Conservation (phyloP, 495 filamentous ascomycete species). For the Aspergillus bertholletiae region DNA sequence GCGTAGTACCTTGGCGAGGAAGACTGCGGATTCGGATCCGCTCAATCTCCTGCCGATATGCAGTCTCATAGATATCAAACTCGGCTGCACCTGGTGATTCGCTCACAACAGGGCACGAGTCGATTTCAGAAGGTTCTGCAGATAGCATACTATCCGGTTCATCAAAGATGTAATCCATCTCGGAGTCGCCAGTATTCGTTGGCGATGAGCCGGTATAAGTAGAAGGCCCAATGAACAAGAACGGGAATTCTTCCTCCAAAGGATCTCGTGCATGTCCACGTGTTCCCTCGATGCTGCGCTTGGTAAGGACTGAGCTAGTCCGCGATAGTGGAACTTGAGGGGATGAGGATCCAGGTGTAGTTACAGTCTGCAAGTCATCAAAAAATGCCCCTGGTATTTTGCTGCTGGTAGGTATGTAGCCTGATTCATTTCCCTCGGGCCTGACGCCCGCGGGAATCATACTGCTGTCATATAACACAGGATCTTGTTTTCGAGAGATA, state of each 20-base stretch:
- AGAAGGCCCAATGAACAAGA: conserved; percentile 70
- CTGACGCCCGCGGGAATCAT: conserved; percentile 16
- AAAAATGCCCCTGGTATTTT: conserved; percentile 14
- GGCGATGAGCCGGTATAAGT: conserved; percentile 33
- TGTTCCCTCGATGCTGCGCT: conserved; percentile 46
- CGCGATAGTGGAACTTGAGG: conserved; percentile 28
- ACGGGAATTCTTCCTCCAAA: conserved; percentile 56
- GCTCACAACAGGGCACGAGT: conserved; percentile 52
- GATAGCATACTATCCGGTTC: conserved; percentile 23
- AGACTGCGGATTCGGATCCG: conserved; percentile 53
- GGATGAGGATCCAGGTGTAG: conserved; percentile 26
- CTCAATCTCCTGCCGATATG: conserved; percentile 77
- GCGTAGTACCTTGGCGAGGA: conserved; percentile 29
- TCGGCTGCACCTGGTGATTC: conserved; percentile 80
- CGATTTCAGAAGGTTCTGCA: conserved; percentile 14
- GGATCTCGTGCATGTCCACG: conserved; percentile 64
- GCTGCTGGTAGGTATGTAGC: conserved; percentile 25
- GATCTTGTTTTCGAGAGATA: conserved; percentile 12
- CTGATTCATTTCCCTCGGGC: conserved; percentile 26
- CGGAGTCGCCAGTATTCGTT: conserved; percentile 7
- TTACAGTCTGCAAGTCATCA: conserved; percentile 15
- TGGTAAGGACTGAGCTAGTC: conserved; percentile 36
- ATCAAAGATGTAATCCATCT: conserved; percentile 16
- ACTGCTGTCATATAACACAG: conserved; percentile 16
- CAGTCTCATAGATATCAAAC: conserved; percentile 81